Conservation (phyloP, 2,329 filamentous ascomycete genomes). For the Coniochaeta ligniaria region DNA sequence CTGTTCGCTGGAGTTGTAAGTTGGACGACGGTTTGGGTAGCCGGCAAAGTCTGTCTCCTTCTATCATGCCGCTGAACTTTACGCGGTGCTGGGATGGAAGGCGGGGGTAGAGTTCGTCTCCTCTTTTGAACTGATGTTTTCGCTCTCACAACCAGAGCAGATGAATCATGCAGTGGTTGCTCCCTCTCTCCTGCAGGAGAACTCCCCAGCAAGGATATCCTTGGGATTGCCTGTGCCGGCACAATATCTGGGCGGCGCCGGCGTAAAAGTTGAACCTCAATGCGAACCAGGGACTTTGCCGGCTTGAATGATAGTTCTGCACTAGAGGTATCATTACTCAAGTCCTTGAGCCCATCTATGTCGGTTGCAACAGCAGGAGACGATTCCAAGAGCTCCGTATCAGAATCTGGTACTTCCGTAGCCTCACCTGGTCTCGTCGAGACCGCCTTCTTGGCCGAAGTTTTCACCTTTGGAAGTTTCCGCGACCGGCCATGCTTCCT, state of each 20-base stretch:
- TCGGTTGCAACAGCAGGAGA: neutral
- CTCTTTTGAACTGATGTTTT: neutral
- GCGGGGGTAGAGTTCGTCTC: neutral
- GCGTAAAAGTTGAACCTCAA: neutral
- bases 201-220: neutral
- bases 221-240: neutral
- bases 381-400: neutral
- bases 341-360: neutral
- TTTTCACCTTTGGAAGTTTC: neutral
- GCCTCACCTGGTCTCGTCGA: neutral
- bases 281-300: neutral
- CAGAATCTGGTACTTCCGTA: neutral
- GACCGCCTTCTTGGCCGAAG: neutral
- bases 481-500: neutral
- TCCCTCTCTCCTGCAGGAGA: too few species aligned
- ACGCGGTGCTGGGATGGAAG: neutral
- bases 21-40: neutral
- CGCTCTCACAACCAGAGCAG: neutral
- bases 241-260: neutral
- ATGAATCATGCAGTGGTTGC: neutral
- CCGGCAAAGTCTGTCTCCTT: neutral
- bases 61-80: neutral
- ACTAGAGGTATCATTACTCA: neutral
- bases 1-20: neutral
- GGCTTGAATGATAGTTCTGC: neutral